These are phyloP conservation scores for Trichoderma guizhouense DNA, from an alignment of 2,329 filamentous ascomycete species.

Conservation along the genomic window DNA sequence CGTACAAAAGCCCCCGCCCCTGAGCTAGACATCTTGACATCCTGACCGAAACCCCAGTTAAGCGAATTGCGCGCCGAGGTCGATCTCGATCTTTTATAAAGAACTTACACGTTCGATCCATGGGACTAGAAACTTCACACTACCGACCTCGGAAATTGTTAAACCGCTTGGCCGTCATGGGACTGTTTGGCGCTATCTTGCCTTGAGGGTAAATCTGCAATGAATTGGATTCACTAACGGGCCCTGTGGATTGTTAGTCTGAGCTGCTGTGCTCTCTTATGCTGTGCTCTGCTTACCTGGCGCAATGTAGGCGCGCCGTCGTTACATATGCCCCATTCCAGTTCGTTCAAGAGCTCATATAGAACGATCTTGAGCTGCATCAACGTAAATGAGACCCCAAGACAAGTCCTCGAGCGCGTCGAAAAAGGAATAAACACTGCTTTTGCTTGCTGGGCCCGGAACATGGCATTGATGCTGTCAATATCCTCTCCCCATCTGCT, in stretches of 20 bases:
- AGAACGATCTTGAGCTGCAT: neutral
- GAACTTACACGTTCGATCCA: too few relatives aligned
- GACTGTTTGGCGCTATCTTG: neutral
- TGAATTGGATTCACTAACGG: neutral
- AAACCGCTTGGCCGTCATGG: neutral
- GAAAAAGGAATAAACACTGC: neutral
- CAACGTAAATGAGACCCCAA: neutral
- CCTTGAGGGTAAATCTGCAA: neutral
- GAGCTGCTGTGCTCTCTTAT: neutral
- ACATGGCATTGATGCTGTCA: neutral
- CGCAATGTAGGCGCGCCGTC: neutral
- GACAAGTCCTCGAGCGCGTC: neutral
- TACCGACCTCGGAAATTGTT: too few relatives aligned
- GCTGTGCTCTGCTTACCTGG: neutral
- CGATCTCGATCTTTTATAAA: too few relatives aligned
- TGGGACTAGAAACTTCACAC: too few relatives aligned
- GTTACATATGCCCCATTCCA: neutral
- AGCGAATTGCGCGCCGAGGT: too few relatives aligned
- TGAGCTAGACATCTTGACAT: too few relatives aligned
- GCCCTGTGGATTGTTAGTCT: neutral
- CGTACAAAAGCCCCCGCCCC: too few relatives aligned
- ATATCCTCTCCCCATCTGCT: neutral
- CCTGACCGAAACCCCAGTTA: too few relatives aligned
- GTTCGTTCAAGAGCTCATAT: neutral
- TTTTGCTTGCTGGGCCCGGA: neutral